Evolutionary conservation across 177 flowering plant genomes (phyloP).

Genomic region (Viscum album): DNA sequence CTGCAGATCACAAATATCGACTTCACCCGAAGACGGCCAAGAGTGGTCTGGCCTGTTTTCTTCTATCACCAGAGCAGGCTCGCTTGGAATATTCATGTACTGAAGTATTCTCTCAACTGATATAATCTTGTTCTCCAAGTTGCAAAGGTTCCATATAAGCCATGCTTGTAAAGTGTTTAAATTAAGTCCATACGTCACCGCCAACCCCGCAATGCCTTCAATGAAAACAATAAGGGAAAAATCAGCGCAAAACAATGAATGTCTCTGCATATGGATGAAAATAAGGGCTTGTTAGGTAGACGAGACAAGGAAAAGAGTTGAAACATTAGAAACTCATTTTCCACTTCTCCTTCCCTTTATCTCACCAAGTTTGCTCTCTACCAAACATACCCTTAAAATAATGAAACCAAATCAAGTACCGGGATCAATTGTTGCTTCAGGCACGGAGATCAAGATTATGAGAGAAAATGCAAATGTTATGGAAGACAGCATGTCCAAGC

Average conservation of each 20-base stretch:
- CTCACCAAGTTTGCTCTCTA: too few relatives aligned
- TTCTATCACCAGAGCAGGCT: conserved; percentile 19
- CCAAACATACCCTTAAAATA: neutral
- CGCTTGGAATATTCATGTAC: conserved; percentile 17
- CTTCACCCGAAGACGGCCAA: conserved; percentile 22
- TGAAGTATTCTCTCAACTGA: conserved; percentile 27
- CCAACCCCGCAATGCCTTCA: conserved; percentile 22
- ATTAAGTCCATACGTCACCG: conserved; percentile 21
- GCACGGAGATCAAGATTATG: conserved; percentile 14
- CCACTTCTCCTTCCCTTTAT: too few relatives aligned
- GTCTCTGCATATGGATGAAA: neutral
- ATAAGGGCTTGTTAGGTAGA: too few relatives aligned
- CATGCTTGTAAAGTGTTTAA: conserved; percentile 16
- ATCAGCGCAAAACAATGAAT: neutral
- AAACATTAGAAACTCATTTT: too few relatives aligned
- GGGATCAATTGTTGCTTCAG: conserved; percentile 13
- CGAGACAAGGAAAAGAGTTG: too few relatives aligned
- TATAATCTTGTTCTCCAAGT: conserved; percentile 20
- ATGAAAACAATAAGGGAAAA: neutral
- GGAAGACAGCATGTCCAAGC: conserved; percentile 20
- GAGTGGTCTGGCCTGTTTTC: neutral
- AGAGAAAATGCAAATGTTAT: conserved; percentile 16
- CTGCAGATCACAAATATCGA: conserved; percentile 9
- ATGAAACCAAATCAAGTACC: conserved; percentile 4
- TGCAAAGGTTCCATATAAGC: conserved; percentile 18